Evolutionary conservation across 2,329 filamentous ascomycete species (phyloP).

Genomic region (Bipolaris victoriae): DNA sequence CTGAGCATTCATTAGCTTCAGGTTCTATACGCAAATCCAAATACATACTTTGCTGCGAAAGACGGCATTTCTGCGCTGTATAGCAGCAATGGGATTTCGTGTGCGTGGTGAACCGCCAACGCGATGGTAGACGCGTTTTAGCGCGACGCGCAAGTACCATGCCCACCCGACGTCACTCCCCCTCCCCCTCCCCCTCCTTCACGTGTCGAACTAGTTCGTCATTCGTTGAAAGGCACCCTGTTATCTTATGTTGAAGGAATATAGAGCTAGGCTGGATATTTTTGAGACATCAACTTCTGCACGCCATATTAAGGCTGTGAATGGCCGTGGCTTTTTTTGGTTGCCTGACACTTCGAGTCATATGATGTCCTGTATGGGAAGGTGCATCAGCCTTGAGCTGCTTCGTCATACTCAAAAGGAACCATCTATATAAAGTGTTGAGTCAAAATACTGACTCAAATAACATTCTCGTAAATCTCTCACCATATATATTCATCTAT

Average conservation of each 20-base stretch:
- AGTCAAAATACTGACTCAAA: conserved; percentile 10
- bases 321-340: background rate
- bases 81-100: conserved; percentile 14
- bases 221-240: background rate
- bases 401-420: background rate
- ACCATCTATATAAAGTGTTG: background rate
- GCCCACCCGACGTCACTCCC: conserved; percentile 18
- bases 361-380: conserved; percentile 12
- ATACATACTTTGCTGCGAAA: conserved; percentile 32
- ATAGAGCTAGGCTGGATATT: background rate
- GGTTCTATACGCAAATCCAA: background rate
- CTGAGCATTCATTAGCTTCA: conserved; percentile 29
- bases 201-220: background rate
- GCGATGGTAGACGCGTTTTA: conserved; percentile 33
- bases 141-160: conserved; percentile 27
- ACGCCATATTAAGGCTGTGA: background rate
- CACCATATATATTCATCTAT: background rate
- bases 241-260: background rate
- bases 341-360: conserved; percentile 10
- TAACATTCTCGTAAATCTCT: background rate
- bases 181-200: background rate
- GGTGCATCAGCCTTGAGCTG: conserved; percentile 6
- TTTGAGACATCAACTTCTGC: background rate
- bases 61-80: conserved; percentile 31
- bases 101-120: conserved; percentile 14